phyloP scores from a whole-genome alignment of 176 grass and related monocot genomes.

The Coix lacrymajobi region DNA sequence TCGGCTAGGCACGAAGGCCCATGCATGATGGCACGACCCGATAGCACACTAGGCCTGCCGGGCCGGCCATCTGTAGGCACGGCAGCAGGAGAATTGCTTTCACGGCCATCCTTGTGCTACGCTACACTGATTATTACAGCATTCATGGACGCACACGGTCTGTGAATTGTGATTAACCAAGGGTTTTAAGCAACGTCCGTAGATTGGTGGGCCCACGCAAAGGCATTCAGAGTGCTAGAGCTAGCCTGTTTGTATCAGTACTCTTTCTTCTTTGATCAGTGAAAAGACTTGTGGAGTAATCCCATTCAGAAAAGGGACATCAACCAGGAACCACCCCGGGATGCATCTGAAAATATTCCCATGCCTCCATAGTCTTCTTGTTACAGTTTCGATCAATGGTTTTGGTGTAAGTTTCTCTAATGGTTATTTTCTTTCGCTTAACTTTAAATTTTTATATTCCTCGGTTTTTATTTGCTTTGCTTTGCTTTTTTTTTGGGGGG shows the following conservation, averaged over 20 bases:
- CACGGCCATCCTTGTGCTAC: neutral
- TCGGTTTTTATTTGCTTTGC: neutral
- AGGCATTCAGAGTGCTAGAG: neutral
- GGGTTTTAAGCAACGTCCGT: neutral
- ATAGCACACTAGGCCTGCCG: too few relatives aligned
- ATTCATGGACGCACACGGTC: neutral
- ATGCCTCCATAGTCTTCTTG: neutral
- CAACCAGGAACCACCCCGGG: neutral
- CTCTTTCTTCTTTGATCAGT: conserved; percentile 3
- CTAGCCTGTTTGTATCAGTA: neutral
- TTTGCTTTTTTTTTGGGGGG: too few relatives aligned
- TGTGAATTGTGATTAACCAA: neutral
- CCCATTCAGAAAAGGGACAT: neutral
- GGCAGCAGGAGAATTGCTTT: neutral
- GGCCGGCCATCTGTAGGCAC: too few relatives aligned
- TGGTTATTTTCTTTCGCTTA: neutral
- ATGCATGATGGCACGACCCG: too few relatives aligned
- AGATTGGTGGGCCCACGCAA: neutral
- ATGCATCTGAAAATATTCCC: neutral
- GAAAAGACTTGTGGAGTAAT: neutral
- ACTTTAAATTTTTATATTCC: neutral
- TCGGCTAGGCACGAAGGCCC: too few relatives aligned
- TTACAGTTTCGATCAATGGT: neutral
- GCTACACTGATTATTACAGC: neutral
- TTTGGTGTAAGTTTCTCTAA: neutral